Base-by-base conservation (phyloP, 257 asterid species). In the Scutellaria minor region DNA sequence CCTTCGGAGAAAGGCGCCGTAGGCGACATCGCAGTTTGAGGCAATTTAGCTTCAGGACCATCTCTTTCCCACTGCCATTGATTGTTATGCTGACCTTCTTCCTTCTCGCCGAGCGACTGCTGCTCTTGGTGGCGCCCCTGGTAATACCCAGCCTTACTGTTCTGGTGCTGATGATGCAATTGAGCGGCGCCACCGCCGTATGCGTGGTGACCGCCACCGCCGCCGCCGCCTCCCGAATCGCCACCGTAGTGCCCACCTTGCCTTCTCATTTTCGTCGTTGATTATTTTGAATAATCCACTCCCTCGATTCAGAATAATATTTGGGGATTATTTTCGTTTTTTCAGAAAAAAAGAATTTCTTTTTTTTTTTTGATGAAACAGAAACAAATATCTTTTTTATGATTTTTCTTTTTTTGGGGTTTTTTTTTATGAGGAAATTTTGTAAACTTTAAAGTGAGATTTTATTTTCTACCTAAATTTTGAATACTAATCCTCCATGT, bases 51-150 rank as follows among this genome's bases (percentile, higher is more conserved):
- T 71, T 77, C 81, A 18, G 77, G 46, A 5, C 80, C 84, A 44
- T 91, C 92, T 79, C 92, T 82, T 72, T 91, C 94, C 96, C 94
- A 84, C 71, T 87, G 85, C 92, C 90, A 84, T 66, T 88, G 89
- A 82, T 80, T 81, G 20, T 78, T 78, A 71, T 76, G 74, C 44
- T 83, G 87, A 40, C 78, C 84, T 46, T 75, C 85, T 22, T 83
- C 95, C 73, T 84, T 80, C 66, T 84, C 86, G 22, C 76, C 73
- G 53, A 63, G 64, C 20, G 44, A 46, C 57, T 60, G 81, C 81
- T 45, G 82, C 65, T 76, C 85, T 67, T 78, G 80, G 68, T 67
- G 78, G 61, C 80, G 82, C 58, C 86, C 84, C 56, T 79, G 86
- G 75, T 80, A 78, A 72, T 77, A 56, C 8, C 82, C 82, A 0